Percentiles rank a stretch among this genome's conserved stretches.
These are phyloP conservation scores for Metschnikowia lachancei DNA, from an alignment of 805 yeast genomes.

Conservation along the genomic window DNA sequence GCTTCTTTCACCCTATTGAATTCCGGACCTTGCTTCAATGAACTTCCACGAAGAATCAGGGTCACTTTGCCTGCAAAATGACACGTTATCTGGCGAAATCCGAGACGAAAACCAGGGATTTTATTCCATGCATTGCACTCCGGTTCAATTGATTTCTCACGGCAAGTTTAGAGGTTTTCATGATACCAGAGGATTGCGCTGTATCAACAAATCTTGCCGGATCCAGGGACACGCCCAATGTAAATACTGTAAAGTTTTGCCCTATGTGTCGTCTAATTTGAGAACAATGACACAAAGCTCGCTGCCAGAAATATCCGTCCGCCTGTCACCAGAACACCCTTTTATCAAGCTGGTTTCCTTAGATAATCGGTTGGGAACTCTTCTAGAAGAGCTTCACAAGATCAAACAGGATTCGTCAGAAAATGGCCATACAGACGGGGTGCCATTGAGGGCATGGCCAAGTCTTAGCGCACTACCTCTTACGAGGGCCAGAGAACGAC, in stretches of 20 bases:
- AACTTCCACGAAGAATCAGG: not conserved
- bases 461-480: constrained; percentile 13
- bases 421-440: not conserved
- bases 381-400: constrained; percentile 11
- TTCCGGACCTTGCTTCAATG: not conserved
- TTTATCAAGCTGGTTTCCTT: constrained; percentile 2
- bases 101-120: constrained; percentile 2
- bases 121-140: not conserved
- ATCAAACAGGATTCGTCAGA: not conserved
- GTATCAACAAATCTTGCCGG: constrained; percentile 18
- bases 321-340: constrained; percentile 2
- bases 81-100: not conserved
- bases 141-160: constrained; percentile 5
- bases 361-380: constrained; percentile 9
- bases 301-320: constrained; percentile 4
- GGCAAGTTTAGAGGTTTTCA: constrained; percentile 24
- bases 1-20: not conserved
- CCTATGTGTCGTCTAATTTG: constrained; percentile 18
- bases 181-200: constrained; percentile 23
- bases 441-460: not conserved
- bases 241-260: constrained; percentile 16
- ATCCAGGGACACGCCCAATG: constrained; percentile 12
- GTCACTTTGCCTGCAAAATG: not conserved
- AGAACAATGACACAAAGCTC: constrained; percentile 1
- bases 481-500: constrained; percentile 11